Base-by-base conservation (phyloP, 345 rosid genomes). In the Camelina laxa region DNA sequence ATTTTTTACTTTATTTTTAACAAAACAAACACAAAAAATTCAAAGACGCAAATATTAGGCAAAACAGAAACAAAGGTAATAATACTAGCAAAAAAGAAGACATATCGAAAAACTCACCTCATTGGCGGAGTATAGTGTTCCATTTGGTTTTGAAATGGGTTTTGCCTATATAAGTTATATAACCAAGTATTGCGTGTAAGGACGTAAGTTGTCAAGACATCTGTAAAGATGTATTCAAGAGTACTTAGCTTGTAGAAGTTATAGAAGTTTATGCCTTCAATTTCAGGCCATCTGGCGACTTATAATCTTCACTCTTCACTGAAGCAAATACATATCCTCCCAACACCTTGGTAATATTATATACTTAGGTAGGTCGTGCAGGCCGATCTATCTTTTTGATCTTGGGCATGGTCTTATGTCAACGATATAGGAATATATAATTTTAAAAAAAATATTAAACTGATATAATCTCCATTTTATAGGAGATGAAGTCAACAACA, bases 351-450 rank as follows among this genome's bases (percentile, higher is more conserved):
- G 17, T 21, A 57, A 64, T 41, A 16, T 41, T 53, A 45, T 66
- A 48, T 57, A 49, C 27, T 4, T 51, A 60, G 22, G 33, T 61
- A 42, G 68, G 41, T 76, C 80, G 75, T 76, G 80, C 80, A 76
- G 27, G 75, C 80, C 56, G 60, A 69, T 76, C 75, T 69, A 76
- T 70, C 45, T 60, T 8, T 49, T 50, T 67, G 38, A 58, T 31
- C 50, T 55, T 62, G 53, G 70, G 60, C 44, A 35, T 36, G 54
- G 75, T 70, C 71, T 38, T 53, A 55, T 69, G 70, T 70, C 75
- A 70, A 76, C 64, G 48, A 51, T n/a, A 49, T 38, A 21, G 2
- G 6, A 14, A 59, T 59, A 58, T 27, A 38, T 6, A 60, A 60
- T 6, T 19, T 17, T 1, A 1, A 7, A n/a, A n/a, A 6, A 27